Evolutionary conservation across 2,329 filamentous ascomycete species (phyloP), one percentile per base, ranked within the genome.

Genomic region (Gnomoniopsis smithogilvyi): DNA sequence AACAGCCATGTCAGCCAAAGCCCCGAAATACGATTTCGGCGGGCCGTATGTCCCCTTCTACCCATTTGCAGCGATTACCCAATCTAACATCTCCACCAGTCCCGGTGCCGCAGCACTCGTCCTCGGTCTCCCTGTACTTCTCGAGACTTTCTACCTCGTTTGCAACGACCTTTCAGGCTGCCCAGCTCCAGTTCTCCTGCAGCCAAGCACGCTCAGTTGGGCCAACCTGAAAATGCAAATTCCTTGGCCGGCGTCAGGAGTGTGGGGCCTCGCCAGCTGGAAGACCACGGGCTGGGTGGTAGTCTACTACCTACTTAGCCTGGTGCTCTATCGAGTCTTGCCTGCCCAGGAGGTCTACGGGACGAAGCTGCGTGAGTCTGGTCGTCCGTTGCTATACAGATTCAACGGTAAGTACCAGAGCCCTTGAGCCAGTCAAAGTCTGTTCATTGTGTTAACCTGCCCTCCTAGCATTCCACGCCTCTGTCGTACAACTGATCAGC

Each of bases 311-410:
- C 69, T 85, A 3, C 76, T 94, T 64, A 92, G 86, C 67, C 72
- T 92, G 66, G 73, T 89, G 24, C 76, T 96, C 26, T 88, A 94
- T 68, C 78, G 86, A n/a, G 76, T 92, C 36, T 79, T 96, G 10
- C 92, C 92, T 1, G 91, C 88, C 14, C 78, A 81, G 55, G 84
- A 89, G 67, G 78, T 81, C 0, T 79, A 91, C 56, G 92, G 92
- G 3, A 86, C 84, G 1, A 78, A 86, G 67, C 76, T 96, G 63
- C 75, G 78, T 45, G 85, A 80, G 19, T 63, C 61, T 52, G 91
- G 91, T 41, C 88, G 88, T 19, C 85, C 81, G 63, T 81, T 92
- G 66, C 88, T 86, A 72, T 96, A 96, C 74, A 85, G 90, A 59
- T 88, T 95, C 72, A 90, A 90, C 70, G 81, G 86, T 88, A 75